phyloP scores from a whole-genome alignment of 768 basidiomycete genomes.

The Lentinula raphanica region DNA sequence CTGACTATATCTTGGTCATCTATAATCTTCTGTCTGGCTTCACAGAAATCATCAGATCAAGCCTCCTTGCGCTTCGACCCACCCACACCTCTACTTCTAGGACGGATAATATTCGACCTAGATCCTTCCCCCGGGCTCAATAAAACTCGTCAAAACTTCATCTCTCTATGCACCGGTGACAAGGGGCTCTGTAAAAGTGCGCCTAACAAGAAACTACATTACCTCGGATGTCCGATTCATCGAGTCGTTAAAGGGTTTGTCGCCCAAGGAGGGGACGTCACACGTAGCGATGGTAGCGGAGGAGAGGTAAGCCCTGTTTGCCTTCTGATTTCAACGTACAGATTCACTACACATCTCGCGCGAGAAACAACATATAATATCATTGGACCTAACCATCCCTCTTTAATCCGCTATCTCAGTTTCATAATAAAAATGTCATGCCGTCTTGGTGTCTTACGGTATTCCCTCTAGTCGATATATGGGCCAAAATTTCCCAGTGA shows the following conservation, averaged over 20 bases:
- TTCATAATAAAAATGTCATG: neutral
- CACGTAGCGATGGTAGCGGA: constrained; percentile 46
- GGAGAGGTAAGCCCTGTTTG: constrained; percentile 38
- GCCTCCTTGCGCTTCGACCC: constrained; percentile 28
- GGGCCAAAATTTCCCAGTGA: constrained; percentile 47
- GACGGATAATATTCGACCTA: constrained; percentile 37
- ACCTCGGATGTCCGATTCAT: constrained; percentile 39
- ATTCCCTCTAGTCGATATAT: constrained; percentile 32
- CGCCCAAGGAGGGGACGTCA: constrained; percentile 51
- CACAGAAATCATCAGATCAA: constrained; percentile 19
- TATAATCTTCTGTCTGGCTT: neutral
- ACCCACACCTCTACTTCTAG: constrained; percentile 33
- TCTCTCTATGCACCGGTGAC: constrained; percentile 41
- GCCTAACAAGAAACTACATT: constrained; percentile 40
- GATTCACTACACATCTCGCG: neutral
- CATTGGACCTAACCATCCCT: neutral
- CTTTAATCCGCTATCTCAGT: neutral
- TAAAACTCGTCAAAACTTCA: constrained; percentile 45
- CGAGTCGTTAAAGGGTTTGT: constrained; percentile 43
- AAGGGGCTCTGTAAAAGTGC: constrained; percentile 40
- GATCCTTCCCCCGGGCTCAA: constrained; percentile 32
- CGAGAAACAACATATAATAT: neutral
- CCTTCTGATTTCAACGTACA: neutral
- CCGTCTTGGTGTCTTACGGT: neutral
- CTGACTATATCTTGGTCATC: too few relatives aligned